These are phyloP conservation scores for Salix brachista DNA, from an alignment of 345 rosid species.

Conservation along the genomic window DNA sequence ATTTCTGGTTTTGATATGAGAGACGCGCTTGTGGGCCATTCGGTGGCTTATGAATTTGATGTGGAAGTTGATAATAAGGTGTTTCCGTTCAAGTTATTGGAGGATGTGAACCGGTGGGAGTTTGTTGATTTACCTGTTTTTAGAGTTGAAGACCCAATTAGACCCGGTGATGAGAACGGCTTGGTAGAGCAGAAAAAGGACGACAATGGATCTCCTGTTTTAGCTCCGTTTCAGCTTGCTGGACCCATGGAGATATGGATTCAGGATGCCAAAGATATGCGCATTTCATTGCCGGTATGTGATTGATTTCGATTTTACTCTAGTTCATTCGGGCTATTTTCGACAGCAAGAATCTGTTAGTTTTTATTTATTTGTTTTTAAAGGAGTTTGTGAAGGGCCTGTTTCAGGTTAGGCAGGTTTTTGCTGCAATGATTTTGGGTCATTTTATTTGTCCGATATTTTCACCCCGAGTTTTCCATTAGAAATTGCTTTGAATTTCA, in stretches of 20 bases:
- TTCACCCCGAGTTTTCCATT: background rate
- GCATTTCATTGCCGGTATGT: constrained; percentile 69
- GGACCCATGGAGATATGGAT: constrained; percentile 98
- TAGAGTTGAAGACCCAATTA: constrained; percentile 32
- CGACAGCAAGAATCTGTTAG: background rate
- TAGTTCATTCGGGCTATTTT: background rate
- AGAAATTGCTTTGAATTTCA: background rate
- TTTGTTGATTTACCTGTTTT: constrained; percentile 83
- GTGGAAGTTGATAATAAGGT: constrained; percentile 63
- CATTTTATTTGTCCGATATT: too few species aligned
- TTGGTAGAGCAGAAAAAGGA: constrained; percentile 43
- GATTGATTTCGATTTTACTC: background rate
- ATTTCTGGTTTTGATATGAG: constrained; percentile 71
- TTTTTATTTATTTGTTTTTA: too few species aligned
- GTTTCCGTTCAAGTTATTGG: constrained; percentile 75
- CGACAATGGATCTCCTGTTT: constrained; percentile 46
- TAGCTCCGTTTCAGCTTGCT: constrained; percentile 90
- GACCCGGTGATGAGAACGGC: constrained; percentile 28
- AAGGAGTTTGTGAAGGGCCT: too few species aligned
- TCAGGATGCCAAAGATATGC: constrained; percentile 85
- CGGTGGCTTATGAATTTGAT: constrained; percentile 81
- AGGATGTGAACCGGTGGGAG: constrained; percentile 90
- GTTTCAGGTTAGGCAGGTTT: too few species aligned
- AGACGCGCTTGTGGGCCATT: constrained; percentile 80
- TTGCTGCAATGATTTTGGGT: background rate